Conservation (phyloP, 176 grass and related monocot genomes). For the Themeda triandra region DNA sequence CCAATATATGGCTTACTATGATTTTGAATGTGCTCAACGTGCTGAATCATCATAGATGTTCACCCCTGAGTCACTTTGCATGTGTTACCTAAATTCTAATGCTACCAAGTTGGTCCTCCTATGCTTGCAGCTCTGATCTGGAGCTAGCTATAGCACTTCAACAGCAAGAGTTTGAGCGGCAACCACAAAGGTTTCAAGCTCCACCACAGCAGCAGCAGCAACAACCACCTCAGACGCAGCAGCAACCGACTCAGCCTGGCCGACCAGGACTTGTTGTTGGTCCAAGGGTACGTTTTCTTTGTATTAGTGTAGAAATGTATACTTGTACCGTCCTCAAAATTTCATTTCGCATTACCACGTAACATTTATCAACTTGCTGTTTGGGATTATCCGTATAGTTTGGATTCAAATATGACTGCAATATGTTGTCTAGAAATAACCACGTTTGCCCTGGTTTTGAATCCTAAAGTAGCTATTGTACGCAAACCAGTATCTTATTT, state of each 20-base stretch:
- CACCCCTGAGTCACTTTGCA: not conserved
- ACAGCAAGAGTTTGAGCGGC: constrained; percentile 86
- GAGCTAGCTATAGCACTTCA: constrained; percentile 89
- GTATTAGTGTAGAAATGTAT: not conserved
- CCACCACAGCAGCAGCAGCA: constrained; percentile 34
- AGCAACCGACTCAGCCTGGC: constrained; percentile 44
- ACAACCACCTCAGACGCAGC: constrained; percentile 29
- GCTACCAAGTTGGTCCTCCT: not conserved
- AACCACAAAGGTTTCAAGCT: constrained; percentile 37
- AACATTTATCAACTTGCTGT: not conserved
- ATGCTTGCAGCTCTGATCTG: constrained; percentile 79
- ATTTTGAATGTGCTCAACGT: not conserved
- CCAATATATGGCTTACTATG: not conserved
- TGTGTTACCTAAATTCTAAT: constrained; percentile 15
- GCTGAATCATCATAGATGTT: not conserved
- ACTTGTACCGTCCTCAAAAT: not conserved
- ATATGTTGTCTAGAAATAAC: not conserved
- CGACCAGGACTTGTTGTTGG: constrained; percentile 69
- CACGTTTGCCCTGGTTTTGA: not conserved
- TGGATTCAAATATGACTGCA: not conserved
- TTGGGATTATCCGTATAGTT: not conserved
- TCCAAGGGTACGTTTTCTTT: constrained; percentile 65
- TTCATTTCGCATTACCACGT: not conserved
- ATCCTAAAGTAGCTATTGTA: constrained; percentile 14
- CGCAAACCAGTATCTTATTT: not conserved